phyloP scores from a whole-genome alignment of 305 asterid species.

The Andrographis paniculata region DNA sequence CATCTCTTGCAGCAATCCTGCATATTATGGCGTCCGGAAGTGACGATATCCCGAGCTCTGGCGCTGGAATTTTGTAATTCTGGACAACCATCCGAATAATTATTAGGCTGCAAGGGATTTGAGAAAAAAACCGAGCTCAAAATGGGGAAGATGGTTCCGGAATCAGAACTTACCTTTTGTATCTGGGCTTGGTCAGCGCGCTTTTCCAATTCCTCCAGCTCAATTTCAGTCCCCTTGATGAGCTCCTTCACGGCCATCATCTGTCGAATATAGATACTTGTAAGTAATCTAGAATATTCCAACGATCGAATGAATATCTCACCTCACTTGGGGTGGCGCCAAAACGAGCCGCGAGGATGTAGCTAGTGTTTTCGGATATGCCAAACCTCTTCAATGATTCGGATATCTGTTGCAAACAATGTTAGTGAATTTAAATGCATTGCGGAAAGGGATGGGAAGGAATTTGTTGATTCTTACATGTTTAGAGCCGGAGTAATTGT shows the following conservation, averaged over 20 bases:
- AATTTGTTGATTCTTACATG: constrained; percentile 40
- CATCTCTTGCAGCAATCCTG: constrained; percentile 87
- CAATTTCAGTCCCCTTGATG: constrained; percentile 62
- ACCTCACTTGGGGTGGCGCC: constrained; percentile 78
- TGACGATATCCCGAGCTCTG: constrained; percentile 72
- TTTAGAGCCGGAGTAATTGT: constrained; percentile 88
- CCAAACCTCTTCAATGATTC: constrained; percentile 89
- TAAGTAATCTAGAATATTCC: not conserved
- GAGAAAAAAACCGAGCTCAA: not conserved
- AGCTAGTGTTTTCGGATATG: constrained; percentile 67
- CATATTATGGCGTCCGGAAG: constrained; percentile 70
- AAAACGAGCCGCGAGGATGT: constrained; percentile 77
- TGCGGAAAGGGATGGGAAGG: not conserved
- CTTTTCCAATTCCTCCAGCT: constrained; percentile 61
- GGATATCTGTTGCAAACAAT: constrained; percentile 43
- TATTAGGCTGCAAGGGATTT: too few relatives aligned
- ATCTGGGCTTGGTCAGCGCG: constrained; percentile 69
- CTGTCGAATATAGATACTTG: constrained; percentile 22
- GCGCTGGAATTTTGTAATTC: constrained; percentile 71
- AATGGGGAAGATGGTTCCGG: not conserved
- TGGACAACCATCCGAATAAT: constrained; percentile 20
- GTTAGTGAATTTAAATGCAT: constrained; percentile 1
- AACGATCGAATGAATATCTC: constrained; percentile 9
- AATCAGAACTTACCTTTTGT: constrained; percentile 47
- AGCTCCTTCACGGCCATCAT: constrained; percentile 42